These are phyloP conservation scores for Candida cerambycidarum DNA, from an alignment of 805 yeast genomes.

Conservation along the genomic window DNA sequence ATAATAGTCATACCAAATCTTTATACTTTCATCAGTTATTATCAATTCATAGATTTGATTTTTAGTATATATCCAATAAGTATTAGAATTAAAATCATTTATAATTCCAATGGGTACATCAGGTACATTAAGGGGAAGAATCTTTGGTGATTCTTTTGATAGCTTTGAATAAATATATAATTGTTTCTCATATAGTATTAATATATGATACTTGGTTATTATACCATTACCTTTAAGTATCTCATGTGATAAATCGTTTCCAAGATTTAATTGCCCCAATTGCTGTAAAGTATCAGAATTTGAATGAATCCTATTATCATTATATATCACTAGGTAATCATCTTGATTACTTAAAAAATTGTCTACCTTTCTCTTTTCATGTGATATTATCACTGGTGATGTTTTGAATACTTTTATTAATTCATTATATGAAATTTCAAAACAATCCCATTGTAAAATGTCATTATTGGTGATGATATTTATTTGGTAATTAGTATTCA, in stretches of 20 bases:
- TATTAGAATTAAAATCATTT: constrained; percentile 34
- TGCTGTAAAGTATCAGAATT: constrained; percentile 7
- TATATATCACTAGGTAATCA: constrained; percentile 3
- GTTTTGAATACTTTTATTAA: constrained; percentile 28
- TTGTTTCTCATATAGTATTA: constrained; percentile 20
- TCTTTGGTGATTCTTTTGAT: constrained; percentile 16
- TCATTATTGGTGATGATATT: constrained; percentile 20
- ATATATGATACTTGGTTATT: constrained; percentile 31
- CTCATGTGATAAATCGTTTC: constrained; percentile 15
- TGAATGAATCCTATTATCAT: constrained; percentile 4
- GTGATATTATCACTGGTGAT: constrained; percentile 12
- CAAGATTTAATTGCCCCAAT: constrained; percentile 17
- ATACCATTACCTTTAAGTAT: constrained; percentile 13
- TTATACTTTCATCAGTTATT: constrained; percentile 64
- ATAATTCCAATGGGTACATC: constrained; percentile 25
- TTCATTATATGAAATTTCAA: constrained; percentile 30
- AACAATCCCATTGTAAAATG: constrained; percentile 33
- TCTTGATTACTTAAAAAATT: constrained; percentile 2
- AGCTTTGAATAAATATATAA: constrained; percentile 32
- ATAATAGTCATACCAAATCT: constrained; percentile 64
- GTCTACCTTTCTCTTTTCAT: constrained; percentile 5
- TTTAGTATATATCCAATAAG: constrained; percentile 77
- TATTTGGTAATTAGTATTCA: constrained; percentile 24
- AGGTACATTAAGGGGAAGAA: constrained; percentile 8
- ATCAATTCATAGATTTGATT: constrained; percentile 68